Evolutionary conservation across 257 asterid genomes (phyloP).

Genomic region (Haberlea rhodopensis): DNA sequence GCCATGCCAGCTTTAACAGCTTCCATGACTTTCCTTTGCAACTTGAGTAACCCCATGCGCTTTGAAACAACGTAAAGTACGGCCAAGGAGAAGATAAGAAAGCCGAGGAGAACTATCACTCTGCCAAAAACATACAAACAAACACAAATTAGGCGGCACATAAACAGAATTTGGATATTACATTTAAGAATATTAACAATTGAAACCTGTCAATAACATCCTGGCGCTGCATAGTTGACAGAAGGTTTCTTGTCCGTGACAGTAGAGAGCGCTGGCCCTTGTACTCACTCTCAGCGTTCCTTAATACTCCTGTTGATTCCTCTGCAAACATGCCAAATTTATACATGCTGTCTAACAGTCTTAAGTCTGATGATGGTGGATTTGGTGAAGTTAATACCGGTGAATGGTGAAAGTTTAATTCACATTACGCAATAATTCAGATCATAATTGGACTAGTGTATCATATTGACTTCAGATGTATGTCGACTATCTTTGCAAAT

Average conservation of each 20-base stretch:
- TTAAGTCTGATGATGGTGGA: neutral
- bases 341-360: constrained; percentile 4
- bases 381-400: neutral
- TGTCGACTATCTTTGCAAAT: neutral
- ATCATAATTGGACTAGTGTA: neutral
- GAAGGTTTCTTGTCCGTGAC: constrained; percentile 75
- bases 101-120: constrained; percentile 62
- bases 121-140: constrained; percentile 44
- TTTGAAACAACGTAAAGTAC: constrained; percentile 90
- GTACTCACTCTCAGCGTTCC: constrained; percentile 89
- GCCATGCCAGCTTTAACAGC: constrained; percentile 77
- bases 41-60: constrained; percentile 79
- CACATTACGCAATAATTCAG: neutral
- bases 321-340: constrained; percentile 47
- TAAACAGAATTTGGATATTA: neutral
- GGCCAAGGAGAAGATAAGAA: constrained; percentile 71
- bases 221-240: constrained; percentile 87
- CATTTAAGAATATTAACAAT: neutral
- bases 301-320: constrained; percentile 77
- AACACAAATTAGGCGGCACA: constrained; percentile 14
- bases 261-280: constrained; percentile 85
- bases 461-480: neutral
- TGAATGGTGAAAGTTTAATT: neutral
- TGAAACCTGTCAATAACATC: constrained; percentile 81
- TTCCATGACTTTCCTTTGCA: constrained; percentile 70